Conservation (phyloP, 805 yeast species). For the Ascoidea rubescens region DNA sequence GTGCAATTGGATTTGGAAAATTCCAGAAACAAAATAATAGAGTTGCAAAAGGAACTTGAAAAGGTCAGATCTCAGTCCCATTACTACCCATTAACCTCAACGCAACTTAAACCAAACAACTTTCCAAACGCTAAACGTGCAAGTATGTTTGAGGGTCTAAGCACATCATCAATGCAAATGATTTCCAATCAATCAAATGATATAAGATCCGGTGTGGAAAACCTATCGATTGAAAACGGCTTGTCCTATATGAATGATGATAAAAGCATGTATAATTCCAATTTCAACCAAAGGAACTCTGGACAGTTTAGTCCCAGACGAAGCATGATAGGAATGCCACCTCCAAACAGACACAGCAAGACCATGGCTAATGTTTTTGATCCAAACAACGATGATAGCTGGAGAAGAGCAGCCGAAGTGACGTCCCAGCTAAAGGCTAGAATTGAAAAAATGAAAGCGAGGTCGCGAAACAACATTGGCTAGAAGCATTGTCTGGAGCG, state of each 20-base stretch:
- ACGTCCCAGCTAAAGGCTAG: constrained; percentile 76
- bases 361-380: constrained; percentile 21
- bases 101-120: constrained; percentile 18
- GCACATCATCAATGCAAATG: not conserved
- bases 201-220: constrained; percentile 13
- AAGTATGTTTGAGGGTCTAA: not conserved
- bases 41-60: constrained; percentile 35
- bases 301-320: constrained; percentile 11
- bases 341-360: constrained; percentile 9
- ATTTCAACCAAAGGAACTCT: constrained; percentile 15
- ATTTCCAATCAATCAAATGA: constrained; percentile 1
- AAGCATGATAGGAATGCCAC: constrained; percentile 4
- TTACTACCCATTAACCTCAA: constrained; percentile 5
- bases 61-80: not conserved
- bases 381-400: constrained; percentile 48
- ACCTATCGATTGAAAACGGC: constrained; percentile 13
- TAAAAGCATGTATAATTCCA: constrained; percentile 13
- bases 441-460: constrained; percentile 79
- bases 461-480: constrained; percentile 18
- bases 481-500: not conserved
- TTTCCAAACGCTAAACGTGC: not conserved
- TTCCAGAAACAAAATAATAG: constrained; percentile 34
- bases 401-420: constrained; percentile 86
- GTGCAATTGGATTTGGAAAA: constrained; percentile 48
- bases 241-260: not conserved